These are phyloP conservation scores for Amborella trichopoda DNA, from an alignment of 164 flowering plant genomes.

Conservation along the genomic window DNA sequence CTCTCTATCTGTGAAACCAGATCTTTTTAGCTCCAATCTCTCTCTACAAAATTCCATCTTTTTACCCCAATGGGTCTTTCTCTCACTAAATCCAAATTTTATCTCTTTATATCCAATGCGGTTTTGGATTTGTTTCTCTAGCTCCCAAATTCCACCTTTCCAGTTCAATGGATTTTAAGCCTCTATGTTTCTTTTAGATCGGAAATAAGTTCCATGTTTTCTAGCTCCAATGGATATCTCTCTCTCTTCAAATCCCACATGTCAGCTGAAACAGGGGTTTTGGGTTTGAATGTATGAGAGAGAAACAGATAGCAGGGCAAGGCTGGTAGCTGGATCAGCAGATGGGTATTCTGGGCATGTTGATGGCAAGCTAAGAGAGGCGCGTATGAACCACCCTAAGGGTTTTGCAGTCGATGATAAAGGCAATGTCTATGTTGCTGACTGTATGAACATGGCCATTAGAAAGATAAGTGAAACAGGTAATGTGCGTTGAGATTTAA, in stretches of 20 bases:
- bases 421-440: slow-evolving; percentile 87
- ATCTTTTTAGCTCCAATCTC: no score
- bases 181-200: slow-evolving; percentile 1
- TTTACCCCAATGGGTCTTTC: no score
- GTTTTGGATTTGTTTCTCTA: no score
- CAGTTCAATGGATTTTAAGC: no score
- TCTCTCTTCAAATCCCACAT: not conserved
- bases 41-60: no score
- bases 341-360: slow-evolving; percentile 92
- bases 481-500: no score
- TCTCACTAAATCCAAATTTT: no score
- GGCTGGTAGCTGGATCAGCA: slow-evolving; percentile 72
- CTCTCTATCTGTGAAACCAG: no score
- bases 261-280: no score
- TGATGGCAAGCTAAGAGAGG: slow-evolving; percentile 80
- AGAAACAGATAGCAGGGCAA: slow-evolving; percentile 80
- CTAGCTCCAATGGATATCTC: slow-evolving; percentile 2
- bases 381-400: slow-evolving; percentile 83
- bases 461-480: slow-evolving; percentile 91
- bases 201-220: not conserved
- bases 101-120: no score
- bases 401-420: slow-evolving; percentile 78
- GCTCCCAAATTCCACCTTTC: no score
- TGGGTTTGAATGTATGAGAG: not conserved
- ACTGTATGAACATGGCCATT: slow-evolving; percentile 86